Base-by-base conservation (phyloP, 192 early-diverging fungal genomes). In the Backusella macrospora region DNA sequence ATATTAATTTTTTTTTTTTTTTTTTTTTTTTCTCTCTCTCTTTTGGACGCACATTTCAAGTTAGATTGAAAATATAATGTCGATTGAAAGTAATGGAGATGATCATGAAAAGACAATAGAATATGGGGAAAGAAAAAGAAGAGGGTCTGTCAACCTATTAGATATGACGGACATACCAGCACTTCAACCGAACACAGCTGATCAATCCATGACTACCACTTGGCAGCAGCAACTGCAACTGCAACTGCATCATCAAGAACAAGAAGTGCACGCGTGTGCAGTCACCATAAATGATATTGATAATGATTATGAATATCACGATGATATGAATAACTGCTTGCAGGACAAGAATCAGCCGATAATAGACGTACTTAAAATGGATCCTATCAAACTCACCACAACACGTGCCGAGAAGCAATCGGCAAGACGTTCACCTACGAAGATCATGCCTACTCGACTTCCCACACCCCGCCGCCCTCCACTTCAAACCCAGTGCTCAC, bases 371-470 rank as follows among this genome's bases (percentile, higher is more conserved):
- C 52, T 59, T 59, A 59, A 59, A 59, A 59, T 59, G 52, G 52
- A 59, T 59, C 52, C 52, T 59, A 59, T 59, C 52, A 59, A 59
- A 59, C 52, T 26, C 52, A 59, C 26, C 13, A 26, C 52, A 5
- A 59, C 52, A 59, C 52, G 52, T 59, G 52, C 52, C 52, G 52
- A 59, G 26, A 59, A 59, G 52, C 52, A 59, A 21, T 21, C 18
- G 21, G 8, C 6, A 43, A 6, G 10, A 43, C 52, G 26, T 21
- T 23, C 52, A 59, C 29, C 29, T 34, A 23, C 52, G 26, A 59
- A 59, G 52, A 59, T 59, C 23, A 68, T 26, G 15, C 67, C 67
- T 26, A 68, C 67, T 23, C 18, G 67, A 46, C 42, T 68, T 21
- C 67, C 67, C 21, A 67, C 65, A 44, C 42, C 39, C 14, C 67